Evolutionary conservation across 768 basidiomycete genomes (phyloP).

Genomic region (Leucosporidium yakuticum): DNA sequence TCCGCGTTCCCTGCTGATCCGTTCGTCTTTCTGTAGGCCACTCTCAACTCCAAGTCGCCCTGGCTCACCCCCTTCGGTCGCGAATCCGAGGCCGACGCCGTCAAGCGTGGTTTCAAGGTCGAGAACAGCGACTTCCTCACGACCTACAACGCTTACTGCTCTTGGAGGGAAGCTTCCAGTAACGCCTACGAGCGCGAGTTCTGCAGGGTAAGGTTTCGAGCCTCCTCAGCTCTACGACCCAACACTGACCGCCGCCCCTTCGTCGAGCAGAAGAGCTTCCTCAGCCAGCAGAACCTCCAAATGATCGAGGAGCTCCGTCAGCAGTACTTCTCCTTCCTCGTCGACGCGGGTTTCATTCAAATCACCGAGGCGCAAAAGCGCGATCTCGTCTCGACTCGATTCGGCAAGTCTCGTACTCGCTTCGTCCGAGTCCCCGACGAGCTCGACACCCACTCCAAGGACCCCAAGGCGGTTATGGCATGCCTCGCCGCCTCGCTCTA

Average conservation of each 20-base stretch:
- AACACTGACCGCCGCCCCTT: not conserved
- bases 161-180: conserved; percentile 71
- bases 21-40: conserved; percentile 47
- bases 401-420: conserved; percentile 63
- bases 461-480: conserved; percentile 64
- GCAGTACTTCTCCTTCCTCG: conserved; percentile 79
- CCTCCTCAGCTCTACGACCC: conserved; percentile 49
- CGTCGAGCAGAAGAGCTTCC: conserved; percentile 21
- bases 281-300: conserved; percentile 63
- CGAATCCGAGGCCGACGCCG: conserved; percentile 77
- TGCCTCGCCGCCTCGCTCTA: conserved; percentile 81
- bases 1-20: not conserved
- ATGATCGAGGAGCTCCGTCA: conserved; percentile 95
- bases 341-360: conserved; percentile 78
- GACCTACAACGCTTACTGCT: conserved; percentile 78
- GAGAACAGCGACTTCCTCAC: conserved; percentile 95
- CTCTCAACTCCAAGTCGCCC: conserved; percentile 85
- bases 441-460: conserved; percentile 62
- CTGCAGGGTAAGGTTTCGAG: conserved; percentile 61
- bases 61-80: conserved; percentile 83
- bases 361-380: conserved; percentile 60
- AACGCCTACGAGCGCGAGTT: conserved; percentile 65
- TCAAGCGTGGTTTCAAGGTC: conserved; percentile 69
- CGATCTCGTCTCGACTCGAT: conserved; percentile 60
- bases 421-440: conserved; percentile 70